These are phyloP conservation scores for Diaporthe sp. DNA, from an alignment of 2,329 filamentous ascomycete species.

Conservation along the genomic window DNA sequence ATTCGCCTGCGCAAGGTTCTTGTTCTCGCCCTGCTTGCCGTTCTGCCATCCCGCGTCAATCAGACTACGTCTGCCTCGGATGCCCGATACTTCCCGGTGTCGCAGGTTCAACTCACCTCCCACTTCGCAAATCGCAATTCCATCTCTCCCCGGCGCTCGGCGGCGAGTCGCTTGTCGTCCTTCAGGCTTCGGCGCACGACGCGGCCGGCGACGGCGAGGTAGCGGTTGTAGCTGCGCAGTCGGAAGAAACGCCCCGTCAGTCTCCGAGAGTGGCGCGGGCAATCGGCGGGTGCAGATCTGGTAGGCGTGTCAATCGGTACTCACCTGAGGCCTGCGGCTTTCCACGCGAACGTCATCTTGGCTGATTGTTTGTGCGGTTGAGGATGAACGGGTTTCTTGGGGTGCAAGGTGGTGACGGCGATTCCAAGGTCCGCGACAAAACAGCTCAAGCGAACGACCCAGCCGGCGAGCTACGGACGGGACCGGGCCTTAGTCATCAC, in stretches of 20 bases:
- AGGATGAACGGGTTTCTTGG: conserved; percentile 10
- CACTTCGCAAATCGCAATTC: conserved; percentile 95
- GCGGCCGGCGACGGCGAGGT: conserved; percentile 94
- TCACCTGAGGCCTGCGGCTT: conserved; percentile 96
- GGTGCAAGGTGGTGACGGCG: conserved; percentile 27
- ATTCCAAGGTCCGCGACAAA: conserved; percentile 37
- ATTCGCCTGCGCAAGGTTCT: conserved; percentile 76
- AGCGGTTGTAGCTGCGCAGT: conserved; percentile 93
- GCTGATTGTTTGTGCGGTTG: conserved; percentile 52
- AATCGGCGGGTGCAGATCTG: conserved; percentile 10
- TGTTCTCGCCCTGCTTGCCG: conserved; percentile 93
- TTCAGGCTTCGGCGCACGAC: conserved; percentile 97
- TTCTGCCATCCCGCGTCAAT: conserved; percentile 70
- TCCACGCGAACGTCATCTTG: conserved; percentile 98
- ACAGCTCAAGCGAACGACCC: conserved; percentile 39
- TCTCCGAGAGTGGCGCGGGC: background rate
- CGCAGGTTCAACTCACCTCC: conserved; percentile 77
- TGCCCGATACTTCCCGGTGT: background rate
- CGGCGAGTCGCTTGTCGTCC: conserved; percentile 88
- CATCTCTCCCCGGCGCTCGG: conserved; percentile 91
- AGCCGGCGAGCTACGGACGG: conserved; percentile 30
- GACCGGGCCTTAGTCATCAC: conserved; percentile 32
- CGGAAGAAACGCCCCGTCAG: conserved; percentile 37
- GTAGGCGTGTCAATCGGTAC: conserved; percentile 55
- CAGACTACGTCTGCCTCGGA: conserved; percentile 33